phyloP scores from a whole-genome alignment of 164 flowering plant genomes.

The Magnolia sinica region DNA sequence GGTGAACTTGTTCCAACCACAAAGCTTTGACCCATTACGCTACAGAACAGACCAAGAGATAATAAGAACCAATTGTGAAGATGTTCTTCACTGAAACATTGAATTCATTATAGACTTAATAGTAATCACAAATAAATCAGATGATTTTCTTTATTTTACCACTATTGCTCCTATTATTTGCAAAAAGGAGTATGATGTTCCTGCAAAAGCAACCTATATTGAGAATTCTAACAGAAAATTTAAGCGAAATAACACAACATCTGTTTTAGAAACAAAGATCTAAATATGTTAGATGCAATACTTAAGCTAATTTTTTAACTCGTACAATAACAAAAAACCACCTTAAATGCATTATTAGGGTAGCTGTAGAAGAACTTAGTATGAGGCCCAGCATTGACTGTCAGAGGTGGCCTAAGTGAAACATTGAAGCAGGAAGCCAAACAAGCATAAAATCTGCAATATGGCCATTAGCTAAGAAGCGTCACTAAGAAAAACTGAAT shows the following conservation, averaged over 20 bases:
- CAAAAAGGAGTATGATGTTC: constrained; percentile 71
- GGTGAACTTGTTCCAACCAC: constrained; percentile 92
- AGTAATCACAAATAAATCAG: neutral
- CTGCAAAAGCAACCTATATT: constrained; percentile 76
- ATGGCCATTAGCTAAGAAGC: constrained; percentile 79
- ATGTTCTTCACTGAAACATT: too few relatives aligned
- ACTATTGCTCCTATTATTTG: constrained; percentile 83
- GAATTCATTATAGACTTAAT: too few relatives aligned
- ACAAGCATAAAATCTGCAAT: constrained; percentile 99
- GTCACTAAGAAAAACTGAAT: too few relatives aligned
- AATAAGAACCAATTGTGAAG: neutral
- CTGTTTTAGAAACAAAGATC: neutral
- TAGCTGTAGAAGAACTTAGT: constrained; percentile 79
- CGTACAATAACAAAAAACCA: constrained; percentile 12
- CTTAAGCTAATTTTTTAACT: neutral
- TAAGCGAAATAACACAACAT: neutral
- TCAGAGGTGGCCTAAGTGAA: constrained; percentile 73
- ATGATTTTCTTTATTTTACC: constrained; percentile 37
- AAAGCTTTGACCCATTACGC: constrained; percentile 96
- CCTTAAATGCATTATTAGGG: constrained; percentile 99
- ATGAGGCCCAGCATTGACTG: constrained; percentile 64
- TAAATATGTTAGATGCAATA: neutral
- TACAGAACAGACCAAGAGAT: constrained; percentile 30
- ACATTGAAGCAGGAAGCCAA: constrained; percentile 98
- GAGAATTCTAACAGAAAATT: constrained; percentile 11